Evolutionary conservation across 805 yeast species (phyloP).

Genomic region (Candida takata): DNA sequence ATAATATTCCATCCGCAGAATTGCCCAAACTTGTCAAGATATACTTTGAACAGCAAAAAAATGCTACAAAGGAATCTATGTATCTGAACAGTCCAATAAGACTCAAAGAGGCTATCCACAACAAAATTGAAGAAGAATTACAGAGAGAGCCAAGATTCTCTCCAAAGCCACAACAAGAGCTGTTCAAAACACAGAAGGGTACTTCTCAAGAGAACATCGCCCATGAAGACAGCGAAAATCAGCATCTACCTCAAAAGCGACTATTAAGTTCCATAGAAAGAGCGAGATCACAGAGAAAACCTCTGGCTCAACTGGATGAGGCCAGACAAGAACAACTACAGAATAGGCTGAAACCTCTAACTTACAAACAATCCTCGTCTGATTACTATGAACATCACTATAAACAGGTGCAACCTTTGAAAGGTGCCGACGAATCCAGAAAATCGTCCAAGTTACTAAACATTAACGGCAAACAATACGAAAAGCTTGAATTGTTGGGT

Average conservation of each 20-base stretch:
- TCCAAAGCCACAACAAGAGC: slow-evolving; percentile 13
- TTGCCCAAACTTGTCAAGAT: slow-evolving; percentile 29
- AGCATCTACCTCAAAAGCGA: neutral
- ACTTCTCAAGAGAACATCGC: neutral
- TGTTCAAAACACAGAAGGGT: slow-evolving; percentile 6
- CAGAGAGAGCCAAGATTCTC: slow-evolving; percentile 16
- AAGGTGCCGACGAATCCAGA: slow-evolving; percentile 18
- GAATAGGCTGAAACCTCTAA: slow-evolving; percentile 4
- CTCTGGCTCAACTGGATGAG: slow-evolving; percentile 15
- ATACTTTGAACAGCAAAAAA: slow-evolving; percentile 31
- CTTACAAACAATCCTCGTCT: slow-evolving; percentile 1
- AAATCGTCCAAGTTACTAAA: slow-evolving; percentile 22
- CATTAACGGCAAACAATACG: slow-evolving; percentile 61
- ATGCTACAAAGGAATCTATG: slow-evolving; percentile 24
- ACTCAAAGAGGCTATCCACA: slow-evolving; percentile 17
- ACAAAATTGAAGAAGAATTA: slow-evolving; percentile 21
- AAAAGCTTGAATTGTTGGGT: slow-evolving; percentile 72
- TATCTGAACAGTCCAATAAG: slow-evolving; percentile 19
- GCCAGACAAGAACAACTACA: slow-evolving; percentile 8
- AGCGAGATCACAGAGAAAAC: slow-evolving; percentile 10
- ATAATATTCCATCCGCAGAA: slow-evolving; percentile 30
- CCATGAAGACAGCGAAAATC: slow-evolving; percentile 14
- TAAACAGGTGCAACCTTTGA: slow-evolving; percentile 18
- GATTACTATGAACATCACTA: slow-evolving; percentile 15
- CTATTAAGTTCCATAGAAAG: slow-evolving; percentile 5